A percentile compares a stretch with the other conserved stretches of the same genome.
Conservation (phyloP, 441 rosid species). For the Aquilaria agallochum region DNA sequence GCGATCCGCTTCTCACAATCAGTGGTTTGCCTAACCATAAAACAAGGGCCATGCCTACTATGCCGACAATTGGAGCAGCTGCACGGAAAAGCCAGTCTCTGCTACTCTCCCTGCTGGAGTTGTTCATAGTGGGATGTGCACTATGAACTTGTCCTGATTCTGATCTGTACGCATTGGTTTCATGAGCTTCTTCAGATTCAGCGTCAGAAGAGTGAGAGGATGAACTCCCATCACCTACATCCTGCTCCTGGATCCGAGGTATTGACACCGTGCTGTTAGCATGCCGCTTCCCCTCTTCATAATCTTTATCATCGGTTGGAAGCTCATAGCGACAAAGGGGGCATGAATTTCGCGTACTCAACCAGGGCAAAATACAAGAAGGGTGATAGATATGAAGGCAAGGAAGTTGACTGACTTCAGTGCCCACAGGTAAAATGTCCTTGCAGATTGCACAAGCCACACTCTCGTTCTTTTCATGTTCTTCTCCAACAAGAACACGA, state of each 20-base stretch:
- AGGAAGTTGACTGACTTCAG: conserved; percentile 75
- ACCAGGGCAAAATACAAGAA: conserved; percentile 83
- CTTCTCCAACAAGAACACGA: conserved; percentile 35
- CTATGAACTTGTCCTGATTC: conserved; percentile 24
- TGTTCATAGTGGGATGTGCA: conserved; percentile 7
- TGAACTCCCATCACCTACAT: conserved; percentile 40
- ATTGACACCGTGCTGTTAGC: conserved; percentile 18
- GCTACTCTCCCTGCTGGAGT: conserved; percentile 22
- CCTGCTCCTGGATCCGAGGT: conserved; percentile 32
- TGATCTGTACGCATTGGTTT: conserved; percentile 18
- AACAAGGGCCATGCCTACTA: conserved; percentile 71
- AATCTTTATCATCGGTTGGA: conserved; percentile 85
- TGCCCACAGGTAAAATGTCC: conserved; percentile 52
- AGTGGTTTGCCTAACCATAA: conserved; percentile 69
- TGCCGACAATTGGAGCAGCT: conserved; percentile 83
- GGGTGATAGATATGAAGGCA: conserved; percentile 82
- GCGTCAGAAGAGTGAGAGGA: conserved; percentile 35
- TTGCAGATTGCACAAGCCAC: conserved; percentile 86
- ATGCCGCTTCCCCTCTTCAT: conserved; percentile 62
- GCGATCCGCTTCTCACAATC: conserved; percentile 32
- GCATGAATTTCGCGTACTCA: conserved; percentile 80
- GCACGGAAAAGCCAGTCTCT: conserved; percentile 63
- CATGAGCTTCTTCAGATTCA: conserved; percentile 36
- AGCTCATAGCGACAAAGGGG: conserved; percentile 92
- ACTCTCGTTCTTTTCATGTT: conserved; percentile 44